These are phyloP conservation scores for Aspergillus awamori DNA, from an alignment of 2,329 filamentous ascomycete species.

Conservation along the genomic window DNA sequence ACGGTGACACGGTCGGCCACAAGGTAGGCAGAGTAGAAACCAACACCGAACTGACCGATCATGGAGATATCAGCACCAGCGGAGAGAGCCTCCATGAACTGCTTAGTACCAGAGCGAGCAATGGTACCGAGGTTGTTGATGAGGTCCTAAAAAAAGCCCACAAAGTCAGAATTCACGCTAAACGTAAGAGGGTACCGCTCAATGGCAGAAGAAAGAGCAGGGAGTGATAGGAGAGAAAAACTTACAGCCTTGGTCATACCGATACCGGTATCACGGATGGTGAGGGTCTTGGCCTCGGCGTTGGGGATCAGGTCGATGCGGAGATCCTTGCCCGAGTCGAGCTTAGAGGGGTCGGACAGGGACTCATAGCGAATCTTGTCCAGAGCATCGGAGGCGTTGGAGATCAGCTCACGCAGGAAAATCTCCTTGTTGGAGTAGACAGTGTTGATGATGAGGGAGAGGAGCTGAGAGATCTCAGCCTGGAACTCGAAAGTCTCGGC, in stretches of 20 bases:
- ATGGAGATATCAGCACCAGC: conserved; percentile 99
- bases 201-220: background rate
- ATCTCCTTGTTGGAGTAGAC: conserved; percentile 99
- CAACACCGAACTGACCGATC: conserved; percentile 99
- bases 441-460: conserved; percentile 99
- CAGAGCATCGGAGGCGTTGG: conserved; percentile 97
- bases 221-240: conserved; percentile 32
- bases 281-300: conserved; percentile 96
- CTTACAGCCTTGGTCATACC: conserved; percentile 99
- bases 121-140: conserved; percentile 99
- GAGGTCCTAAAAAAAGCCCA: conserved; percentile 66
- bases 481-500: conserved; percentile 99
- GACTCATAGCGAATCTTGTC: conserved; percentile 99
- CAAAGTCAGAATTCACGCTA: conserved; percentile 7
- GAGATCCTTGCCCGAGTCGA: conserved; percentile 96
- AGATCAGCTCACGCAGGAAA: conserved; percentile 97
- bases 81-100: conserved; percentile 99
- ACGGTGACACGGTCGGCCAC: conserved; percentile 96
- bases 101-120: conserved; percentile 98
- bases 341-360: conserved; percentile 94
- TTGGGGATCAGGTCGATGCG: conserved; percentile 98
- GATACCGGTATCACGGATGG: conserved; percentile 97
- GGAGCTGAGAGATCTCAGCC: conserved; percentile 99
- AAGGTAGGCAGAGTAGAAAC: conserved; percentile 99
- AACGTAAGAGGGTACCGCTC: too few relatives aligned